A percentile compares a stretch with the other conserved stretches of the same genome.
phyloP scores from a whole-genome alignment of 345 rosid species.

The Salix udensis region DNA sequence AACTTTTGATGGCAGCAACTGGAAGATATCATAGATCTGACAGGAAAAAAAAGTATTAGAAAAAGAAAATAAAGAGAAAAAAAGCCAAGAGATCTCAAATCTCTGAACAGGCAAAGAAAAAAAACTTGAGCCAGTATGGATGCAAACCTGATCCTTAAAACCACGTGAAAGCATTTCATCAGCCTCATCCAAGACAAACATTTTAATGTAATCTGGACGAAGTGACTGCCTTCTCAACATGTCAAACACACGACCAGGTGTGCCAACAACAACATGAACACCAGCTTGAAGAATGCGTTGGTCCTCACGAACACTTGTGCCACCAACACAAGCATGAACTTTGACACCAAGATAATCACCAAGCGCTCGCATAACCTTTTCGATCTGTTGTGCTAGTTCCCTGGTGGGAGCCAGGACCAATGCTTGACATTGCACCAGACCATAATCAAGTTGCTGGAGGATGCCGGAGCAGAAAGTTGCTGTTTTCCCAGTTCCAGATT shows the following conservation, averaged over 20 bases:
- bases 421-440: constrained; percentile 71
- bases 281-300: constrained; percentile 87
- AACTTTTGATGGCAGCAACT: constrained; percentile 29
- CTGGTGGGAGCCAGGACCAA: constrained; percentile 86
- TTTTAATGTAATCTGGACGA: constrained; percentile 67
- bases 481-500: constrained; percentile 92
- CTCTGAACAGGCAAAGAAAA: background rate
- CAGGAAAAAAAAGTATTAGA: background rate
- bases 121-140: background rate
- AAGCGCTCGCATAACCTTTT: constrained; percentile 92
- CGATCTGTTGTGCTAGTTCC: constrained; percentile 91
- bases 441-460: constrained; percentile 76
- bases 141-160: constrained; percentile 81
- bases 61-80: background rate
- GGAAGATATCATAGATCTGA: constrained; percentile 31
- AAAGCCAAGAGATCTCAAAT: background rate
- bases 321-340: constrained; percentile 96
- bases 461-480: constrained; percentile 95
- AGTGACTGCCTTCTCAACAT: constrained; percentile 88
- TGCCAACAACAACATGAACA: constrained; percentile 93
- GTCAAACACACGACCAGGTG: constrained; percentile 97
- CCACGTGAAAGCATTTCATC: constrained; percentile 98
- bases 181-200: constrained; percentile 93
- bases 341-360: constrained; percentile 90
- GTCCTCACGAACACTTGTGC: constrained; percentile 93